A percentile compares a stretch with the other conserved stretches of the same genome.
phyloP scores from a whole-genome alignment of 805 yeast species.

The Saturnispora hagleri region DNA sequence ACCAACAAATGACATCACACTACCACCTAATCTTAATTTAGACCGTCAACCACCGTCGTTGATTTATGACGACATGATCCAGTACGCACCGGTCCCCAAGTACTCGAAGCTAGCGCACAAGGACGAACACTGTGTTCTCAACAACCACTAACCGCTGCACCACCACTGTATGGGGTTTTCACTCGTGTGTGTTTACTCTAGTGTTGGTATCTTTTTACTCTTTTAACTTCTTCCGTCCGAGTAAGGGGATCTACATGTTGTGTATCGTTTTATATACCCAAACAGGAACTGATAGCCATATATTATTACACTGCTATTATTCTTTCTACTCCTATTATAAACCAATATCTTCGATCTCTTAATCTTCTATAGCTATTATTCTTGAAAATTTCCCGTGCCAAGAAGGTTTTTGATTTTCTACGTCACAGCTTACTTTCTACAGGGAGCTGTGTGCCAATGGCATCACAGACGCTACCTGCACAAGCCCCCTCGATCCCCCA shows the following conservation, averaged over 20 bases:
- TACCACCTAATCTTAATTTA: neutral
- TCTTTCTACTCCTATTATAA: neutral
- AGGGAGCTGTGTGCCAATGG: no score
- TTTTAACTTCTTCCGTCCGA: neutral
- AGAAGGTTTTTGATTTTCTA: neutral
- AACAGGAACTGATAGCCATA: neutral
- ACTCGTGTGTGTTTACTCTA: neutral
- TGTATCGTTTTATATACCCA: neutral
- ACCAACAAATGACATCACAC: constrained; percentile 1
- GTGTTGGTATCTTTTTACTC: neutral
- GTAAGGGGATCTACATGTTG: neutral
- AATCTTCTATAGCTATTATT: neutral
- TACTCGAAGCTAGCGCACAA: neutral
- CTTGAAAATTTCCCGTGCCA: neutral
- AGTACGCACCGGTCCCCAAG: neutral
- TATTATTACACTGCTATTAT: neutral
- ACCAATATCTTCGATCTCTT: neutral
- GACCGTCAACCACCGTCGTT: neutral
- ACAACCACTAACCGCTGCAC: neutral
- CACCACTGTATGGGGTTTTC: neutral
- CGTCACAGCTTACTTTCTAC: neutral
- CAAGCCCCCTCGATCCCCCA: no score
- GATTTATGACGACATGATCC: neutral
- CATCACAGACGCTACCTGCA: no score
- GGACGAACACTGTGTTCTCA: neutral